phyloP scores from a whole-genome alignment of 805 yeast species.

The Candida methanosorbosa region DNA sequence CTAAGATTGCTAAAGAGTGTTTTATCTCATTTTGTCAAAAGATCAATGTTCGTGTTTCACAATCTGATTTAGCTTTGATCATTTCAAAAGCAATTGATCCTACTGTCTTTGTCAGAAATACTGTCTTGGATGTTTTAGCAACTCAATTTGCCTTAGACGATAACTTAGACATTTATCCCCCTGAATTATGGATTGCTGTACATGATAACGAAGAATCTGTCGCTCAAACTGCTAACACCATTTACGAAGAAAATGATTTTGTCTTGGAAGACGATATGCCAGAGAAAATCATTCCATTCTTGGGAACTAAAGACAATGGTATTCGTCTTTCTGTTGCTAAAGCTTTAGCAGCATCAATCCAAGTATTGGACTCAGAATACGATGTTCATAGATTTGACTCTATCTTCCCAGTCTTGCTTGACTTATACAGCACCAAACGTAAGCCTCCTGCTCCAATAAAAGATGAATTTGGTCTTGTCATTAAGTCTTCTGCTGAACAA shows the following conservation, averaged over 20 bases:
- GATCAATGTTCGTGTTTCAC: slow-evolving; percentile 52
- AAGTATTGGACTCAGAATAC: slow-evolving; percentile 17
- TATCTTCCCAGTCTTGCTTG: slow-evolving; percentile 38
- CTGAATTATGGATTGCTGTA: slow-evolving; percentile 70
- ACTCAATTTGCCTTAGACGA: slow-evolving; percentile 64
- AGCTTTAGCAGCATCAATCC: slow-evolving; percentile 55
- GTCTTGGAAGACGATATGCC: slow-evolving; percentile 42
- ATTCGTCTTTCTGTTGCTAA: slow-evolving; percentile 66
- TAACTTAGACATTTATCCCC: slow-evolving; percentile 31
- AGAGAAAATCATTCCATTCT: slow-evolving; percentile 34
- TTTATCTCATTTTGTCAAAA: slow-evolving; percentile 70
- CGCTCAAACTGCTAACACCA: slow-evolving; percentile 61
- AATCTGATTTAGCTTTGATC: slow-evolving; percentile 49
- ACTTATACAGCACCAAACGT: slow-evolving; percentile 49
- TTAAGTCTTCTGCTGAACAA: slow-evolving; percentile 50
- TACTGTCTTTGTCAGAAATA: slow-evolving; percentile 62
- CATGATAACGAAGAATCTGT: slow-evolving; percentile 64
- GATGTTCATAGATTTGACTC: slow-evolving; percentile 14
- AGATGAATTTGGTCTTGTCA: slow-evolving; percentile 74
- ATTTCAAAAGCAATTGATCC: slow-evolving; percentile 50
- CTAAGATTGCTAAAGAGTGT: slow-evolving; percentile 78
- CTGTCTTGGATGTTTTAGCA: slow-evolving; percentile 78
- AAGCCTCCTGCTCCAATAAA: slow-evolving; percentile 68
- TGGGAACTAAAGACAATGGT: slow-evolving; percentile 53
- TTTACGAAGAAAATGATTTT: slow-evolving; percentile 73